These are phyloP conservation scores for Boletus subcaerulescens DNA, from an alignment of 768 basidiomycete species.

Conservation along the genomic window DNA sequence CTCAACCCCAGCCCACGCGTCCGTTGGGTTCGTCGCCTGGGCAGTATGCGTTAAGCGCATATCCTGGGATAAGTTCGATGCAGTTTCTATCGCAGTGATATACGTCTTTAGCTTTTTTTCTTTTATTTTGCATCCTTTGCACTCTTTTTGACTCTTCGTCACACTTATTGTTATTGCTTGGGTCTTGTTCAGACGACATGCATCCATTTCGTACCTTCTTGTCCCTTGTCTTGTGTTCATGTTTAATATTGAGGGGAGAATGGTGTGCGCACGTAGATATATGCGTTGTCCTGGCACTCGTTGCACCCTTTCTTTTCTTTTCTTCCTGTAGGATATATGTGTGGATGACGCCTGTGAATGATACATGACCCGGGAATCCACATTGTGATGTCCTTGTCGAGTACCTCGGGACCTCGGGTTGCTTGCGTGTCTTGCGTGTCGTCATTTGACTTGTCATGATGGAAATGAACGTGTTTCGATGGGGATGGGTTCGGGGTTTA, in stretches of 20 bases:
- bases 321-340: neutral
- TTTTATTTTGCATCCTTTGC: neutral
- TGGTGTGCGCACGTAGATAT: neutral
- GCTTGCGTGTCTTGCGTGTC: no score
- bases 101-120: neutral
- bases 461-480: no score
- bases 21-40: conserved; percentile 9
- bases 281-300: neutral
- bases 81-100: conserved; percentile 20
- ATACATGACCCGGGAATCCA: neutral
- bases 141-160: neutral
- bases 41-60: conserved; percentile 15
- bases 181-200: conserved; percentile 4
- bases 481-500: no score
- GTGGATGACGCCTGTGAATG: neutral
- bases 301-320: no score
- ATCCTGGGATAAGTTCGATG: conserved; percentile 22
- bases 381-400: no score
- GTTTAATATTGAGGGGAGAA: neutral
- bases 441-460: no score
- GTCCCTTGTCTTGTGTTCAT: neutral
- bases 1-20: conserved; percentile 25
- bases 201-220: neutral
- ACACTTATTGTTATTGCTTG: conserved; percentile 25
- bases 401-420: no score